Conservation (phyloP, 495 filamentous ascomycete genomes). For the Xylaria longipes region DNA sequence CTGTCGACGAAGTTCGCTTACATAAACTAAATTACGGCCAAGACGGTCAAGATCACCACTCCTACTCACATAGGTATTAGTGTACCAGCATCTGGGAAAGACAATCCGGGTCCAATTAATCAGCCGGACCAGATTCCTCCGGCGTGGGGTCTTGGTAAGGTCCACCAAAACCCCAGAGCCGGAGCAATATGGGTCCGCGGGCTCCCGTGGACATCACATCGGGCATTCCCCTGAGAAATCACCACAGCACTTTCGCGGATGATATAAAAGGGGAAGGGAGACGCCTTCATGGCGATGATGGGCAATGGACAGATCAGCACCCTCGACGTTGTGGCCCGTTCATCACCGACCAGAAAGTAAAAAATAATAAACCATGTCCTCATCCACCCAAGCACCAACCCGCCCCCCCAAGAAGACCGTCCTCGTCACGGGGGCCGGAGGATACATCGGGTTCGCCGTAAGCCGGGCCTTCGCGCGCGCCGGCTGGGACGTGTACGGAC, state of each 20-base stretch:
- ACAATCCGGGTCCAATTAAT: neutral
- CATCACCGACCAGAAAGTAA: neutral
- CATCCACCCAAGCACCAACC: constrained; percentile 5
- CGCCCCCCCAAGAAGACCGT: constrained; percentile 34
- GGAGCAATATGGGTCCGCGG: constrained; percentile 2
- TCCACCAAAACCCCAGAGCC: neutral
- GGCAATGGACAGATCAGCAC: neutral
- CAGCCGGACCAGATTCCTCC: constrained; percentile 9
- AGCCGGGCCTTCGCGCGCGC: constrained; percentile 48
- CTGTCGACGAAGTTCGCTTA: neutral
- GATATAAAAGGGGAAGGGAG: constrained; percentile 8
- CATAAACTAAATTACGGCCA: neutral
- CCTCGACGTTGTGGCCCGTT: neutral
- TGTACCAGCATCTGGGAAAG: too few relatives aligned
- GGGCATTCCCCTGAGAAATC: neutral
- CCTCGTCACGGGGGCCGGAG: constrained; percentile 52
- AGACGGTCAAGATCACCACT: neutral
- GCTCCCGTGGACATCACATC: neutral
- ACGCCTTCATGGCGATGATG: neutral
- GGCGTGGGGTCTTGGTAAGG: neutral
- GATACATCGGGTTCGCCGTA: constrained; percentile 52
- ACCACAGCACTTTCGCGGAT: neutral
- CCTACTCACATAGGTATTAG: neutral
- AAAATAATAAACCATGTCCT: neutral
- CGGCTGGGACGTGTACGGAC: constrained; percentile 46